A percentile compares a stretch with the other conserved stretches of the same genome.
Conservation (phyloP, 257 asterid species). For the Penstemon eatonii region DNA sequence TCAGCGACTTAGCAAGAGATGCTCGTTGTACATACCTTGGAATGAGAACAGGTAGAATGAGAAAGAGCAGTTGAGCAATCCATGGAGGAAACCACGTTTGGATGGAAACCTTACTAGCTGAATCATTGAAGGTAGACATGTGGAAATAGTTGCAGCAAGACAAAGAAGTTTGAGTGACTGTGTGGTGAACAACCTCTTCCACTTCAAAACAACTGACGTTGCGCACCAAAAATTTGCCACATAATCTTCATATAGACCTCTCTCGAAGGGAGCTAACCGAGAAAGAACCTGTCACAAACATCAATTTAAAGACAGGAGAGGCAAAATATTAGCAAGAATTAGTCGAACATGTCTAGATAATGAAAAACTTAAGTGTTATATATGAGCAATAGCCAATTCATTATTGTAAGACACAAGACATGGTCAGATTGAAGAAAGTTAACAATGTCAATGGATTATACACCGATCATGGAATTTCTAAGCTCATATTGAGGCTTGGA, state of each 20-base stretch:
- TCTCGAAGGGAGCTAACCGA: conserved; percentile 94
- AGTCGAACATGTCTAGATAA: conserved; percentile 12
- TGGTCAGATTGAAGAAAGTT: no score
- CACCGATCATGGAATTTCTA: no score
- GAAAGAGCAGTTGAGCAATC: conserved; percentile 77
- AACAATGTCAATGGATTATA: no score
- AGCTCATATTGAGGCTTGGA: no score
- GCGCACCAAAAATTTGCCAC: conserved; percentile 99
- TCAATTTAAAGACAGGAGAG: conserved; percentile 27
- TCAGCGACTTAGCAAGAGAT: conserved; percentile 11
- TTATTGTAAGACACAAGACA: background rate
- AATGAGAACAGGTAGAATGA: conserved; percentile 91
- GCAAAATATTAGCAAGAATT: conserved; percentile 16
- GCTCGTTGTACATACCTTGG: conserved; percentile 67
- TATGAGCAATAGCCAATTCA: background rate
- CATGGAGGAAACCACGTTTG: conserved; percentile 67
- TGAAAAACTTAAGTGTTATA: no score
- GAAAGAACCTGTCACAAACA: conserved; percentile 76
- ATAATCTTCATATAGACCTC: conserved; percentile 96
- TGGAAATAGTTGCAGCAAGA: conserved; percentile 73
- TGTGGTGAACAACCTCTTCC: conserved; percentile 87
- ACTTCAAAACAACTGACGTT: conserved; percentile 72
- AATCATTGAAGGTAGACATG: conserved; percentile 78
- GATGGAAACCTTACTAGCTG: conserved; percentile 69
- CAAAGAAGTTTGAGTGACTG: conserved; percentile 64